Evolutionary conservation across 768 basidiomycete genomes (phyloP).

Genomic region (Hypsizygus marmoreus): DNA sequence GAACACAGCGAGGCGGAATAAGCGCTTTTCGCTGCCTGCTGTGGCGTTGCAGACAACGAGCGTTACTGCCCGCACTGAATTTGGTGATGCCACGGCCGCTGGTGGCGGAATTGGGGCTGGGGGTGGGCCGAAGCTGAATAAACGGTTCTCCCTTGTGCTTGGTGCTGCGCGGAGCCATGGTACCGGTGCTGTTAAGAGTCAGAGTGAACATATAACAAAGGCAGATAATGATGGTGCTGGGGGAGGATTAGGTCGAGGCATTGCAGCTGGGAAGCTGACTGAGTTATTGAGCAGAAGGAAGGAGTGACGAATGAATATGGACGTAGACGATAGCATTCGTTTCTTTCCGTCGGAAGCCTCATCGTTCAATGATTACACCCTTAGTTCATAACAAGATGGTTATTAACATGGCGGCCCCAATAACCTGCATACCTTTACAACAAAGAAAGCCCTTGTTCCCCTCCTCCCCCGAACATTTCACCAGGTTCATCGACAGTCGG

Average conservation of each 20-base stretch:
- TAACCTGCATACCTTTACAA: no score
- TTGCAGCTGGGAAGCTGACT: constrained; percentile 55
- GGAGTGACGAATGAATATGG: no score
- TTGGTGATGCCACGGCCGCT: constrained; percentile 14
- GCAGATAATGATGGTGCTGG: constrained; percentile 18
- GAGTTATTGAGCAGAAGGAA: constrained; percentile 50
- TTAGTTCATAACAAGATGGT: no score
- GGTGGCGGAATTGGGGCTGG: constrained; percentile 18
- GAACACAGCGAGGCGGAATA: constrained; percentile 59
- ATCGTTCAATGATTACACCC: no score
- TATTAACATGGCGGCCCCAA: no score
- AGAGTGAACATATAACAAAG: constrained; percentile 35
- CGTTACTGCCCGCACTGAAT: constrained; percentile 56
- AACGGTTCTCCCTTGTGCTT: constrained; percentile 61
- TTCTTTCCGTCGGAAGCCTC: no score
- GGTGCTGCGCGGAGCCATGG: constrained; percentile 31
- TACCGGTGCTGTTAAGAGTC: constrained; percentile 2
- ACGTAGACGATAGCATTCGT: no score
- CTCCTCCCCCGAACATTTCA: no score
- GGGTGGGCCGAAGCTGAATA: constrained; percentile 32
- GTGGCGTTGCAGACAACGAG: constrained; percentile 72
- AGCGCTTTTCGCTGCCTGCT: constrained; percentile 78
- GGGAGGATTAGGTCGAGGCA: constrained; percentile 39
- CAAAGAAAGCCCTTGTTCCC: no score
- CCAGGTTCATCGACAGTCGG: no score